Evolutionary conservation across 768 basidiomycete species (phyloP).

Genomic region (Hericium rajendrae): DNA sequence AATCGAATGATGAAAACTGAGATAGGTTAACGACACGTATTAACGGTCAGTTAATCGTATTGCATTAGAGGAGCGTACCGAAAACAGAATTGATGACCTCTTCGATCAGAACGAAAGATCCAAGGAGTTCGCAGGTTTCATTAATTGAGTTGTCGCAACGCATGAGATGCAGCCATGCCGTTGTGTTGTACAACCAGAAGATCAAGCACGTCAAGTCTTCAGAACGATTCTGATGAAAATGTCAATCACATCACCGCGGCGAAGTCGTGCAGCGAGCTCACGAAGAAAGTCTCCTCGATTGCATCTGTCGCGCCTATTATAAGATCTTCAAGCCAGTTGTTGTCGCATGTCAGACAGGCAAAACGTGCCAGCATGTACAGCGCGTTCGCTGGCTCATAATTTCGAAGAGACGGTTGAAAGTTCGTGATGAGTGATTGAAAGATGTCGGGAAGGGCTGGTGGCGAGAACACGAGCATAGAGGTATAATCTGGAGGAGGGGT

Average conservation of each 20-base stretch:
- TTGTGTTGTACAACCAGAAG: conserved; percentile 93
- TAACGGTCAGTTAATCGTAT: neutral
- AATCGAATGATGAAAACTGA: conserved; percentile 92
- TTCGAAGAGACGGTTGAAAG: conserved; percentile 59
- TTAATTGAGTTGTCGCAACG: conserved; percentile 74
- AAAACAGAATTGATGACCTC: conserved; percentile 93
- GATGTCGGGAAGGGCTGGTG: conserved; percentile 63
- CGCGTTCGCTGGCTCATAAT: conserved; percentile 83
- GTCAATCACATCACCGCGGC: conserved; percentile 2
- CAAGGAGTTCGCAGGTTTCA: conserved; percentile 73
- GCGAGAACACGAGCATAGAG: conserved; percentile 91
- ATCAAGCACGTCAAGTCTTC: conserved; percentile 82
- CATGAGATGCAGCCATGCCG: conserved; percentile 85
- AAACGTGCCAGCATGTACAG: conserved; percentile 88
- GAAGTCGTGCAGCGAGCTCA: conserved; percentile 32
- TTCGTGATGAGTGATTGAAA: conserved; percentile 76
- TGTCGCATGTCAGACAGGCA: conserved; percentile 85
- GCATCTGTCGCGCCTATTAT: conserved; percentile 84
- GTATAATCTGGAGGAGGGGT: conserved; percentile 70
- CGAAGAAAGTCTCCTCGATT: conserved; percentile 89
- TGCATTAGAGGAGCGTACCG: conserved; percentile 37
- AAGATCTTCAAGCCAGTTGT: conserved; percentile 87
- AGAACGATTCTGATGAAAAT: conserved; percentile 51
- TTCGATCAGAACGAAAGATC: conserved; percentile 77
- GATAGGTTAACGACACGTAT: conserved; percentile 1